Base-by-base conservation (phyloP, 2,329 filamentous ascomycete genomes). In the Helminthosporium solani region DNA sequence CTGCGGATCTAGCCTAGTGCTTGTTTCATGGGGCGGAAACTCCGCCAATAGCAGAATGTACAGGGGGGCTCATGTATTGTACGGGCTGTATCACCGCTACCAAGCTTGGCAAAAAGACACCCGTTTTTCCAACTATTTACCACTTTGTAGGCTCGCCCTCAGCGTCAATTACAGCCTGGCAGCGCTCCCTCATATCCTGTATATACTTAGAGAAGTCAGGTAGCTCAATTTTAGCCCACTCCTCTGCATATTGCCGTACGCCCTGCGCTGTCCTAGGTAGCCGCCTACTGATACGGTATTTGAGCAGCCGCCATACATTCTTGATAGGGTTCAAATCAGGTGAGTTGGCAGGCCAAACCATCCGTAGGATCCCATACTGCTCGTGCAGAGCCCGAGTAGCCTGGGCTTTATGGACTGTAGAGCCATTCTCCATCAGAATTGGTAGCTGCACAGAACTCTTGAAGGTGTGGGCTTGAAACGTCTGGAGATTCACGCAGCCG, bases 301-400 rank as follows among this genome's bases (percentile, higher is more conserved):
- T 53, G 14, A 56, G 36, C 28, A 53, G 18, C 37, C 44, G 44
- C 50, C 40, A 56, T 3, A 55, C 33, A 40, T 41, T 41, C 39
- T 55, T 49, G 18, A 53, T 51, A 15, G 41, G 45, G 14, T 53
- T 53, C 14, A 50, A 34, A 35, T 51, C 45, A 20, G 44, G 50
- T 31, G 47, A 50, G 30, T 51, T 51, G 14, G 47, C 47, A 34
- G 50, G 47, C 44, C 45, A 53, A 9, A 20, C 19, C 44, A 50
- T 53, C 33, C 38, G 44, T 4, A 37, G 18, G 19, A 50, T 47
- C 27, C 41, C 25, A 36, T 28, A 21, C 28, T 30, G n/a, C 20
- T 51, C 28, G 27, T 51, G 46, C 3, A 44, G 44, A 27, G 30
- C 27, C 40, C 44, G 36, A 23, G 45, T 54, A 33, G 39, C 33